A percentile compares a stretch with the other conserved stretches of the same genome.
Conservation (phyloP, 495 filamentous ascomycete species). For the Polyplosphaeria fusca region DNA sequence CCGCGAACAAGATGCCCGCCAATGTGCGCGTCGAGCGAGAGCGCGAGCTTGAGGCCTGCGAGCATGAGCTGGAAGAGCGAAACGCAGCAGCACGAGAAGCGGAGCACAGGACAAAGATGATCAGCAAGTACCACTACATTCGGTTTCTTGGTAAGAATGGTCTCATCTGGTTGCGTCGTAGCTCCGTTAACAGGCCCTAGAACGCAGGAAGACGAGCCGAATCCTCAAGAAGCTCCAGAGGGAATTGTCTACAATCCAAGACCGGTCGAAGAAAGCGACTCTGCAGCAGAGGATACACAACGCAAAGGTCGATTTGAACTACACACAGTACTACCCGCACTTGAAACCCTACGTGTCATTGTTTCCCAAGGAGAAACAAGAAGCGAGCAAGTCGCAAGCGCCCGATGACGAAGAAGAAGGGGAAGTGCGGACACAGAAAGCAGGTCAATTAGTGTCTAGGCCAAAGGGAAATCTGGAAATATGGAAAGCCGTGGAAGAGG, state of each 20-base stretch:
- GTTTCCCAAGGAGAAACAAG: conserved; percentile 50
- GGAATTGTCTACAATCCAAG: conserved; percentile 47
- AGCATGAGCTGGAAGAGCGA: conserved; percentile 62
- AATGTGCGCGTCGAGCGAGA: conserved; percentile 73
- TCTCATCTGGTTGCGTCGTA: not conserved
- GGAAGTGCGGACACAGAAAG: not conserved
- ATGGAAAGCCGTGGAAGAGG: conserved; percentile 67
- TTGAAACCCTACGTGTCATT: conserved; percentile 75
- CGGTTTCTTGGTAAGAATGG: conserved; percentile 82
- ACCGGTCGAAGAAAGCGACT: conserved; percentile 49
- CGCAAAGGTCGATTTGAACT: conserved; percentile 76
- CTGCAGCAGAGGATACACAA: conserved; percentile 51
- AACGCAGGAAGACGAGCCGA: conserved; percentile 79
- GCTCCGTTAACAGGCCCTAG: conserved; percentile 46
- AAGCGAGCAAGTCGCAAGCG: conserved; percentile 15
- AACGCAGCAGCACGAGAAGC: conserved; percentile 48
- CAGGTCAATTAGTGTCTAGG: no score
- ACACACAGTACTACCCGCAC: conserved; percentile 78
- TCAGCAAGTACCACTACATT: conserved; percentile 88
- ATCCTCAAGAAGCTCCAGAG: conserved; percentile 62
- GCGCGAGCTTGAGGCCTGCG: conserved; percentile 71
- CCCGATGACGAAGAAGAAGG: conserved; percentile 23
- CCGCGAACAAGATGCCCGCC: conserved; percentile 56
- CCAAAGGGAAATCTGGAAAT: conserved; percentile 53
- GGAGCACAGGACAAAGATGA: conserved; percentile 63